These are phyloP conservation scores for Geotrichum histeridarum DNA, from an alignment of 1,139 yeast genomes.

Conservation along the genomic window DNA sequence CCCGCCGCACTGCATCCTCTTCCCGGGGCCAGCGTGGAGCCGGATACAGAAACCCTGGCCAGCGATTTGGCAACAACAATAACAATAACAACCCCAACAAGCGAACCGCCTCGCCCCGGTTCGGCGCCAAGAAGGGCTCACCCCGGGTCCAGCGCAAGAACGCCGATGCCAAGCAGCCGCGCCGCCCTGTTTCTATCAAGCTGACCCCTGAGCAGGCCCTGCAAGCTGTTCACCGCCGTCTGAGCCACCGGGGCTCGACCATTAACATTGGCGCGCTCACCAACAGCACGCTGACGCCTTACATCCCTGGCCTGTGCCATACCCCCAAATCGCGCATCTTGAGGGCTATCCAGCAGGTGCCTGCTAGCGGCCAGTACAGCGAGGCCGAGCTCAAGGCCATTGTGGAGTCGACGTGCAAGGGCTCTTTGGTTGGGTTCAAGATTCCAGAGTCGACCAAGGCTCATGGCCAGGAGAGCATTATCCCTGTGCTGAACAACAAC, in stretches of 20 bases:
- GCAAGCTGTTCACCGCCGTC: slow-evolving; percentile 2
- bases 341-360: slow-evolving; percentile 18
- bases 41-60: background rate
- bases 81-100: background rate
- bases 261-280: slow-evolving; percentile 13
- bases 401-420: slow-evolving; percentile 26
- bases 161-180: background rate
- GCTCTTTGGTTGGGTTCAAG: slow-evolving; percentile 21
- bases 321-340: slow-evolving; percentile 16
- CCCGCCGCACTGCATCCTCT: slow-evolving; percentile 1
- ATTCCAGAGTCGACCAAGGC: slow-evolving; percentile 16
- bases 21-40: background rate
- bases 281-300: slow-evolving; percentile 11
- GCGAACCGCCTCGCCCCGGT: slow-evolving; percentile 5
- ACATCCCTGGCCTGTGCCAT: slow-evolving; percentile 13
- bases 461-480: slow-evolving; percentile 20
- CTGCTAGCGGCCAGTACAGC: slow-evolving; percentile 11
- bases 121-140: slow-evolving; percentile 11
- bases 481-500: slow-evolving; percentile 28
- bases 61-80: slow-evolving; percentile 11
- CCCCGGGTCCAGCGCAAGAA: slow-evolving; percentile 7
- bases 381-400: slow-evolving; percentile 16
- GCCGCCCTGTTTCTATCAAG: background rate
- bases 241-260: slow-evolving; percentile 7
- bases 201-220: slow-evolving; percentile 18